Percentiles rank a stretch among this genome's conserved stretches.
phyloP scores from a whole-genome alignment of 1,139 yeast species.

The Hansenula anomala region DNA sequence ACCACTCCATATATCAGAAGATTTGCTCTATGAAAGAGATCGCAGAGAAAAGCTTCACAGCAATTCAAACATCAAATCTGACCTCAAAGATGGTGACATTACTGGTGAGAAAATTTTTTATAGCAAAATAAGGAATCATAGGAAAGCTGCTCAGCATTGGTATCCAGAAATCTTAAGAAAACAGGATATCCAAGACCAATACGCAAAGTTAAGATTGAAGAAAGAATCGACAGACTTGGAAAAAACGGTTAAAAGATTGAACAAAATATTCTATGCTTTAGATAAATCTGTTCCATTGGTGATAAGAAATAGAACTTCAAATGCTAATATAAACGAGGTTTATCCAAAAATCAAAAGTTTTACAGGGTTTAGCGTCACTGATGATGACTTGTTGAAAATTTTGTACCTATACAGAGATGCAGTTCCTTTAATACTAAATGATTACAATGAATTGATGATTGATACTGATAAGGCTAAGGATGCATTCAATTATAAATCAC shows the following conservation, averaged over 20 bases:
- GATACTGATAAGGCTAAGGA: constrained; percentile 13
- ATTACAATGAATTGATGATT: constrained; percentile 14
- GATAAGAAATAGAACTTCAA: constrained; percentile 13
- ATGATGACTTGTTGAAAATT: constrained; percentile 13
- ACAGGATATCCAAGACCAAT: no score
- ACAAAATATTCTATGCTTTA: constrained; percentile 12
- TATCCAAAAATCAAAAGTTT: constrained; percentile 12
- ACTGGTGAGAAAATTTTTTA: constrained; percentile 51
- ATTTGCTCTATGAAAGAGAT: neutral
- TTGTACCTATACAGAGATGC: constrained; percentile 17
- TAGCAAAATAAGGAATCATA: constrained; percentile 53
- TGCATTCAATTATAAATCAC: constrained; percentile 4
- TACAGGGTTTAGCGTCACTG: constrained; percentile 5
- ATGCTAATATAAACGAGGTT: constrained; percentile 11
- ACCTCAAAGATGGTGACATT: constrained; percentile 33
- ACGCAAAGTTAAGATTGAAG: no score
- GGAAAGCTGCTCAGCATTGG: constrained; percentile 56
- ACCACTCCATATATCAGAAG: constrained; percentile 6
- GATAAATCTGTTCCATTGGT: constrained; percentile 14
- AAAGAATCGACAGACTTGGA: constrained; percentile 7
- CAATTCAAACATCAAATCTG: constrained; percentile 10
- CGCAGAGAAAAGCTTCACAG: neutral
- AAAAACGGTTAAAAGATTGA: constrained; percentile 1
- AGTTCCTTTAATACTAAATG: constrained; percentile 10
- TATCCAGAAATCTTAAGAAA: constrained; percentile 40